A percentile compares a stretch with the other conserved stretches of the same genome.
Conservation (phyloP, 1,284 basidiomycete genomes). For the Melampsora americana region DNA sequence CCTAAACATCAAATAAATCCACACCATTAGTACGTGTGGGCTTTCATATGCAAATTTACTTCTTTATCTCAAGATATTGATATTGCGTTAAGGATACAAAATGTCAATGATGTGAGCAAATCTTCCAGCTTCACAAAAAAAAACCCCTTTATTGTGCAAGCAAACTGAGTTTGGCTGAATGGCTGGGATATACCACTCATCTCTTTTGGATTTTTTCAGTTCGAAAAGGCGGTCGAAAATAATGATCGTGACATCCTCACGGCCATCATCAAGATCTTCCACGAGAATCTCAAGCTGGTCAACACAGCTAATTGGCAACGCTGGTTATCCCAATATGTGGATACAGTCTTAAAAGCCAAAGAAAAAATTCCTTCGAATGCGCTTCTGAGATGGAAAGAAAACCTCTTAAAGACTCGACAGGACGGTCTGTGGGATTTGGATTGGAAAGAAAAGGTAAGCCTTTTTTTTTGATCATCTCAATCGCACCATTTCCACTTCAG, state of each 20-base stretch:
- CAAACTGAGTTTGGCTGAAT: background rate
- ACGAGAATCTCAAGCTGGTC: slow-evolving; percentile 39
- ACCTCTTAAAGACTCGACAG: slow-evolving; percentile 20
- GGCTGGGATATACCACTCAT: background rate
- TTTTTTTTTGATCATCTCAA: background rate
- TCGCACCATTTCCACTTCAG: no score
- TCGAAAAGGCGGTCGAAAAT: slow-evolving; percentile 36
- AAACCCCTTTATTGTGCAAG: background rate
- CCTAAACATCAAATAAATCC: background rate
- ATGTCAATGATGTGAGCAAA: slow-evolving; percentile 25
- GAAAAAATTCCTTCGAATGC: slow-evolving; percentile 10
- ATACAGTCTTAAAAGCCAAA: slow-evolving; percentile 30
- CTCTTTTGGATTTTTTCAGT: slow-evolving; percentile 15
- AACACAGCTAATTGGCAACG: slow-evolving; percentile 12
- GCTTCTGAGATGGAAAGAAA: slow-evolving; percentile 38
- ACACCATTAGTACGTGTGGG: slow-evolving; percentile 30
- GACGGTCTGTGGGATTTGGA: slow-evolving; percentile 42
- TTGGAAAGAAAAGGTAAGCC: slow-evolving; percentile 43
- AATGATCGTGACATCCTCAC: slow-evolving; percentile 28
- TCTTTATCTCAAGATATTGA: slow-evolving; percentile 35
- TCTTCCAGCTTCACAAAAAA: background rate
- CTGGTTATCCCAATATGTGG: slow-evolving; percentile 31
- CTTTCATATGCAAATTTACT: slow-evolving; percentile 40
- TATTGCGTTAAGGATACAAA: slow-evolving; percentile 26
- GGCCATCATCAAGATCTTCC: slow-evolving; percentile 29